phyloP scores from a whole-genome alignment of 805 yeast genomes.

The Huiozyma naganishii region DNA sequence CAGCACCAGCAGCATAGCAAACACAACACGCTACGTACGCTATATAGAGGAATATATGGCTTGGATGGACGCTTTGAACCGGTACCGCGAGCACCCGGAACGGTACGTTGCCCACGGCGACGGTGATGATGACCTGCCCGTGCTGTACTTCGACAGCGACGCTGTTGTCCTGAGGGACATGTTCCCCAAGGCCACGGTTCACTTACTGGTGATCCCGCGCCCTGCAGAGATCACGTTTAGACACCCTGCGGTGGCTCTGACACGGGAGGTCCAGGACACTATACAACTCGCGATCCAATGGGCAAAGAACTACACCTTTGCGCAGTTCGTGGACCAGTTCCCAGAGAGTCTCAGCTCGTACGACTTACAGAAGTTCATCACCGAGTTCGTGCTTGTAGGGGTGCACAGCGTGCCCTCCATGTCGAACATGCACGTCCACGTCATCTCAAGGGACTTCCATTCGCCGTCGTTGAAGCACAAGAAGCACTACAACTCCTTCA shows the following conservation, averaged over 20 bases:
- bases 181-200: slow-evolving; percentile 54
- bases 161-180: slow-evolving; percentile 48
- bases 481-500: slow-evolving; percentile 64
- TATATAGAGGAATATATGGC: slow-evolving; percentile 28
- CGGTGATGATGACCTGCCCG: slow-evolving; percentile 17
- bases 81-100: slow-evolving; percentile 40
- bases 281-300: slow-evolving; percentile 26
- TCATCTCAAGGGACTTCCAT: slow-evolving; percentile 53
- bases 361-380: slow-evolving; percentile 9
- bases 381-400: slow-evolving; percentile 39
- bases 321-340: slow-evolving; percentile 10
- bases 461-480: slow-evolving; percentile 46
- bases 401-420: slow-evolving; percentile 65
- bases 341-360: slow-evolving; percentile 4
- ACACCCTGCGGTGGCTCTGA: slow-evolving; percentile 42
- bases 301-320: slow-evolving; percentile 24
- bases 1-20: not conserved
- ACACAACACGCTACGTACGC: not conserved
- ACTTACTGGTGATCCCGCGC: slow-evolving; percentile 52
- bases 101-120: slow-evolving; percentile 13
- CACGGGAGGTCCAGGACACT: slow-evolving; percentile 28
- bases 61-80: slow-evolving; percentile 37
- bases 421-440: slow-evolving; percentile 61
- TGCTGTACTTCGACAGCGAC: slow-evolving; percentile 39
- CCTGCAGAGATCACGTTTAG: slow-evolving; percentile 29